Evolutionary conservation across 177 flowering plant genomes (phyloP).

Genomic region (Vitis hybrid): DNA sequence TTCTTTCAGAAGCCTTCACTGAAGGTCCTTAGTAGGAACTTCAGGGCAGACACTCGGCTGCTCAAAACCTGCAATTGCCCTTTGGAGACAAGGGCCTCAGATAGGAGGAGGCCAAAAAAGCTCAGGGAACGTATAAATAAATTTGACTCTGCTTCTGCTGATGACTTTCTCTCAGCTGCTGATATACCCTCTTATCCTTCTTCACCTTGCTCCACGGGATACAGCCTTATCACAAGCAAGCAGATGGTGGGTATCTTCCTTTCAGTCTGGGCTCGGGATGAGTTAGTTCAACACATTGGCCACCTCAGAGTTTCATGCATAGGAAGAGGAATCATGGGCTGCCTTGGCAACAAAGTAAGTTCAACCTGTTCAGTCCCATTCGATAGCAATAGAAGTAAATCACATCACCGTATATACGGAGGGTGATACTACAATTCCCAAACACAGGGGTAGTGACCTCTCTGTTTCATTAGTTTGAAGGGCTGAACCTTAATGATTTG

Average conservation of each 20-base stretch:
- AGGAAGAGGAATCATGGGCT: constrained; percentile 93
- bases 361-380: neutral
- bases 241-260: constrained; percentile 96
- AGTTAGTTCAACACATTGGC: constrained; percentile 68
- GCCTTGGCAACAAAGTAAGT: constrained; percentile 85
- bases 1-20: constrained; percentile 79
- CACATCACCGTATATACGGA: too few species aligned
- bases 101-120: constrained; percentile 35
- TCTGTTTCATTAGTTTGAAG: too few species aligned
- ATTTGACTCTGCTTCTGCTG: constrained; percentile 13
- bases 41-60: constrained; percentile 50
- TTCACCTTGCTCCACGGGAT: constrained; percentile 30
- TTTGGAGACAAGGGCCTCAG: constrained; percentile 27
- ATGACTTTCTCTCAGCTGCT: constrained; percentile 30
- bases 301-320: constrained; percentile 70
- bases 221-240: constrained; percentile 69
- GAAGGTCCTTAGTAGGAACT: constrained; percentile 56
- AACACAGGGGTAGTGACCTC: too few species aligned
- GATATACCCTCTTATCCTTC: constrained; percentile 20
- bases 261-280: constrained; percentile 75
- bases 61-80: constrained; percentile 87
- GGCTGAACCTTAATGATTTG: too few species aligned
- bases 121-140: constrained; percentile 20
- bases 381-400: too few species aligned
- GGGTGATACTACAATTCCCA: too few species aligned